Evolutionary conservation across 23 red algal species (phyloP).

Genomic region (Gracilaria domingensis): DNA sequence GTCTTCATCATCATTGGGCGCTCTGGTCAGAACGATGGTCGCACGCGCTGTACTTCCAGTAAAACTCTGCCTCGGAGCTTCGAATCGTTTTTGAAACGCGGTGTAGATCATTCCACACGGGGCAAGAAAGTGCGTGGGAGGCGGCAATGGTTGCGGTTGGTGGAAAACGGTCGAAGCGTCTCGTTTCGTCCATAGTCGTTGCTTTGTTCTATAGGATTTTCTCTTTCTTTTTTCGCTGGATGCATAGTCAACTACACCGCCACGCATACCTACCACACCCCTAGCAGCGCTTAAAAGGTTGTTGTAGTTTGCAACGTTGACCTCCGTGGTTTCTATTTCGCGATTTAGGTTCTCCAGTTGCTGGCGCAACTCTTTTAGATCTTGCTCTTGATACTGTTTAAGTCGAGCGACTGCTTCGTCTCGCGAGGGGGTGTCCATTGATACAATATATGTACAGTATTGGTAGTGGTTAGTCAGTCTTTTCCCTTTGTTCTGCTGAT

Average conservation of each 20-base stretch:
- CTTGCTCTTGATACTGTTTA: conserved; percentile 18
- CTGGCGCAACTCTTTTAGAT: conserved; percentile 2
- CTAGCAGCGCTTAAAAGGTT: conserved; percentile 50
- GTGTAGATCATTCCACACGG: conserved; percentile 69
- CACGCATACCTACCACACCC: conserved; percentile 39
- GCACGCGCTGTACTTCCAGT: conserved; percentile 32
- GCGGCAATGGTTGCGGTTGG: background rate
- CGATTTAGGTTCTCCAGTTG: conserved; percentile 6
- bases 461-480: background rate
- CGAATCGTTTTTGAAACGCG: conserved; percentile 75
- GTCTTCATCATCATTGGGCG: background rate
- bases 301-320: conserved; percentile 11
- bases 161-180: background rate
- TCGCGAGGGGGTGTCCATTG: background rate
- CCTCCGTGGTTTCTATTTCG: conserved; percentile 22
- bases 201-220: conserved; percentile 7
- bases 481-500: background rate
- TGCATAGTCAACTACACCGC: conserved; percentile 1
- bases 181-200: conserved; percentile 28
- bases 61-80: conserved; percentile 78
- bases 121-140: background rate
- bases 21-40: conserved; percentile 30
- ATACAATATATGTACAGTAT: background rate
- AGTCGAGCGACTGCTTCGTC: conserved; percentile 15
- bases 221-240: background rate